Evolutionary conservation across 495 filamentous ascomycete species (phyloP).

Genomic region (Articulospora tetracladia): DNA sequence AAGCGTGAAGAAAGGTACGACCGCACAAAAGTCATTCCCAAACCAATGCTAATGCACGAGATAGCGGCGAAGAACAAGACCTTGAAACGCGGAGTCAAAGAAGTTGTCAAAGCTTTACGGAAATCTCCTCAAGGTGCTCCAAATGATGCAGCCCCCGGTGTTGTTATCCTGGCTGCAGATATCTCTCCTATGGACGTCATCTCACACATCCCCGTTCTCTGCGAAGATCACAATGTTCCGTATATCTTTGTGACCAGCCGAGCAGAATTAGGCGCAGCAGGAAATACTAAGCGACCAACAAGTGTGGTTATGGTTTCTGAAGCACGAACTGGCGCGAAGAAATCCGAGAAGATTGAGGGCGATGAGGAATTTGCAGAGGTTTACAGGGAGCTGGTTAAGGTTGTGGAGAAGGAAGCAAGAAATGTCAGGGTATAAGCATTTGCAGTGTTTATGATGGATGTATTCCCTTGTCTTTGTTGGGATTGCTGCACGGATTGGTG

Average conservation of each 20-base stretch:
- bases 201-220: conserved; percentile 92
- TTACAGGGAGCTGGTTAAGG: conserved; percentile 68
- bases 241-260: conserved; percentile 88
- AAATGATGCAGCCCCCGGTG: conserved; percentile 53
- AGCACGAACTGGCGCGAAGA: conserved; percentile 50
- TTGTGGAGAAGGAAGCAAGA: conserved; percentile 65
- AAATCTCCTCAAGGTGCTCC: conserved; percentile 65
- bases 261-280: conserved; percentile 86
- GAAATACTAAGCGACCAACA: conserved; percentile 89
- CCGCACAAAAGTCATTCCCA: not conserved
- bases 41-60: not conserved
- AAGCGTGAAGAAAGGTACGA: conserved; percentile 86
- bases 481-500: not conserved
- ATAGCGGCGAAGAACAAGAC: conserved; percentile 87
- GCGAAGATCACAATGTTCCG: conserved; percentile 93
- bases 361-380: conserved; percentile 68
- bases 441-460: not conserved
- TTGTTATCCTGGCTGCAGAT: conserved; percentile 92
- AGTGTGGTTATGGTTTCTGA: conserved; percentile 84
- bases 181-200: conserved; percentile 98
- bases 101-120: conserved; percentile 94
- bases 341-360: conserved; percentile 46
- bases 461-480: not conserved
- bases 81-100: conserved; percentile 96
- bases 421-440: conserved; percentile 27